These are phyloP conservation scores for Fonsecaea multimorphosa DNA, from an alignment of 2,329 filamentous ascomycete species.

Conservation along the genomic window DNA sequence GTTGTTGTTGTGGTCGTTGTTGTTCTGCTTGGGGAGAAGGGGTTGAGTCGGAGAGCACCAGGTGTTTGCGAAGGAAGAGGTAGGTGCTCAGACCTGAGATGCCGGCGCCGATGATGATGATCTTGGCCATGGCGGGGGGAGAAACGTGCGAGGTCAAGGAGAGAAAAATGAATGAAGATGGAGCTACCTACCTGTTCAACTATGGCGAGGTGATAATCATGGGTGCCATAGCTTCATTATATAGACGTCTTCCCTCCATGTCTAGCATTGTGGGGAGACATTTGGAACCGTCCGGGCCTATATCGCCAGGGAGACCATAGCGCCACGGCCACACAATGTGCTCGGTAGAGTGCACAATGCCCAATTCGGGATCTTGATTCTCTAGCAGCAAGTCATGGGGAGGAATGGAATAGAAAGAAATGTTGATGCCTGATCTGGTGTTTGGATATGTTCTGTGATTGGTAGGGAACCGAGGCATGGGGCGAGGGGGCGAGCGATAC, in stretches of 20 bases:
- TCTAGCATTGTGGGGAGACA: background rate
- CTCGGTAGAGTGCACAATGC: background rate
- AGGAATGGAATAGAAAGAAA: background rate
- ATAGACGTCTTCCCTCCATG: background rate
- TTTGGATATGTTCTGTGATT: background rate
- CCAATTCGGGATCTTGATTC: background rate
- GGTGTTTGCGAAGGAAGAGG: constrained; percentile 49
- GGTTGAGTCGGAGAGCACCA: constrained; percentile 39
- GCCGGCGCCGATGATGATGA: constrained; percentile 53
- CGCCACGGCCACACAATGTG: background rate
- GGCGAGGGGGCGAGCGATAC: background rate
- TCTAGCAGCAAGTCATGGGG: background rate
- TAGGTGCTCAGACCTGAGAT: constrained; percentile 51
- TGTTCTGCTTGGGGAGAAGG: constrained; percentile 2
- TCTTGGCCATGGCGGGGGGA: constrained; percentile 40
- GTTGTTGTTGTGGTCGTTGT: constrained; percentile 8
- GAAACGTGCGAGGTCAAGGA: background rate
- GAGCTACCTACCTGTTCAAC: background rate
- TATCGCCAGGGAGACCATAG: background rate
- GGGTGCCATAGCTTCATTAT: background rate
- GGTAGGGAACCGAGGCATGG: background rate
- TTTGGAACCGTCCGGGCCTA: background rate
- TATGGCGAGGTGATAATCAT: background rate
- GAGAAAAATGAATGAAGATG: background rate
- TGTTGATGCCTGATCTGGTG: background rate